phyloP scores from a whole-genome alignment of 2,329 filamentous ascomycete species.

The Talaromyces sp. region DNA sequence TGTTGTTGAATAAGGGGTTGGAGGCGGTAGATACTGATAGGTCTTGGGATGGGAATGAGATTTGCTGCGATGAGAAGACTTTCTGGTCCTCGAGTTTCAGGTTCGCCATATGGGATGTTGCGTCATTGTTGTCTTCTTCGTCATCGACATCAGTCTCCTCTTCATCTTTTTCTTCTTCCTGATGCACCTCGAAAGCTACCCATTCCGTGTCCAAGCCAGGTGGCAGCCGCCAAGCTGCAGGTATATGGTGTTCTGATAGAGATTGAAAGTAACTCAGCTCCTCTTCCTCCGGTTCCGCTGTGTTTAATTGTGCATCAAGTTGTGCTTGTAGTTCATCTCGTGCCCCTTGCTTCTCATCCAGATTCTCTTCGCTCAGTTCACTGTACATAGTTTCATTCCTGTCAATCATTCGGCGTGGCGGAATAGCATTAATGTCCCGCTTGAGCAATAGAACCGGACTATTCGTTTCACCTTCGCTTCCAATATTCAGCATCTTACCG shows the following conservation, averaged over 20 bases:
- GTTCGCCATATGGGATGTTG: slow-evolving; percentile 49
- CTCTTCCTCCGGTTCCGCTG: slow-evolving; percentile 2
- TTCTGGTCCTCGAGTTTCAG: slow-evolving; percentile 42
- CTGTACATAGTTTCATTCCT: slow-evolving; percentile 42
- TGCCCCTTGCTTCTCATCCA: slow-evolving; percentile 28
- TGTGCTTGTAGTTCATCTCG: slow-evolving; percentile 43
- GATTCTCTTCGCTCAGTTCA: slow-evolving; percentile 27
- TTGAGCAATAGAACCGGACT: slow-evolving; percentile 74
- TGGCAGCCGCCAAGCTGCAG: slow-evolving; percentile 62
- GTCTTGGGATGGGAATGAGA: slow-evolving; percentile 29
- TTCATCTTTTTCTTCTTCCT: slow-evolving; percentile 60
- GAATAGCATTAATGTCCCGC: slow-evolving; percentile 64
- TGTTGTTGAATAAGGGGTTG: slow-evolving; percentile 53
- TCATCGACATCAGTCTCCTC: slow-evolving; percentile 43
- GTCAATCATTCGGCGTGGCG: slow-evolving; percentile 60
- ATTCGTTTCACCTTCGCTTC: slow-evolving; percentile 64
- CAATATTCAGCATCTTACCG: slow-evolving; percentile 83
- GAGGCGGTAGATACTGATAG: slow-evolving; percentile 31
- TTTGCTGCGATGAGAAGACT: slow-evolving; percentile 17
- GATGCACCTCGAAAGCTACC: slow-evolving; percentile 85
- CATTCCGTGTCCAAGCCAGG: slow-evolving; percentile 81
- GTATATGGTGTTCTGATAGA: slow-evolving; percentile 33
- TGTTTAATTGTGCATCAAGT: slow-evolving; percentile 40
- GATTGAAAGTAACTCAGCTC: slow-evolving; percentile 24
- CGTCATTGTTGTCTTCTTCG: slow-evolving; percentile 29